These are phyloP conservation scores for Tetragonia tetragonoides DNA, from an alignment of 148 eudicot genomes.

Conservation along the genomic window DNA sequence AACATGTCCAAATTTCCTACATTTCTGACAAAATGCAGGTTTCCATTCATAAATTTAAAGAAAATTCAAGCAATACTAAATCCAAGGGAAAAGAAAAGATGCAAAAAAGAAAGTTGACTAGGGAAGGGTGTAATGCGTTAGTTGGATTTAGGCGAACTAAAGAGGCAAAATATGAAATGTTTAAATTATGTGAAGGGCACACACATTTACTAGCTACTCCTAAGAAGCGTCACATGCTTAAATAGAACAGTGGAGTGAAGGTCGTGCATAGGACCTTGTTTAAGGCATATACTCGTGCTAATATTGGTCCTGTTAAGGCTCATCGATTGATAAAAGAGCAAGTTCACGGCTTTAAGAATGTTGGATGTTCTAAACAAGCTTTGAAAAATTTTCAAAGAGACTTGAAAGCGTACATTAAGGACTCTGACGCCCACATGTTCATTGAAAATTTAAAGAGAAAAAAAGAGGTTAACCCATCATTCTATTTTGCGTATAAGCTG, in stretches of 20 bases:
- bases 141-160: not conserved
- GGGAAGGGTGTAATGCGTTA: not conserved
- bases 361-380: not conserved
- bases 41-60: too few species aligned
- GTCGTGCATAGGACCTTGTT: not conserved
- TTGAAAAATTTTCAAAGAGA: conserved; percentile 2
- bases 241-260: not conserved
- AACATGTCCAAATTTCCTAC: too few species aligned
- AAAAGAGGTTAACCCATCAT: not conserved
- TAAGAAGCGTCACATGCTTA: not conserved
- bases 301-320: not conserved
- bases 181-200: not conserved
- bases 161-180: not conserved
- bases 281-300: not conserved
- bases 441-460: not conserved
- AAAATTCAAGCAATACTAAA: not conserved
- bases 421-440: not conserved
- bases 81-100: not conserved
- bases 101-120: not conserved
- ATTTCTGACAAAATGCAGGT: too few species aligned
- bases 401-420: not conserved
- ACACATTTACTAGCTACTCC: not conserved
- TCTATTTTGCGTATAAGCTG: not conserved
- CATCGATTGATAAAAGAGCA: not conserved
- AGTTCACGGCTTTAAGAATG: not conserved